phyloP scores from a whole-genome alignment of 2,329 filamentous ascomycete genomes.

The Rutstroemia sp. region DNA sequence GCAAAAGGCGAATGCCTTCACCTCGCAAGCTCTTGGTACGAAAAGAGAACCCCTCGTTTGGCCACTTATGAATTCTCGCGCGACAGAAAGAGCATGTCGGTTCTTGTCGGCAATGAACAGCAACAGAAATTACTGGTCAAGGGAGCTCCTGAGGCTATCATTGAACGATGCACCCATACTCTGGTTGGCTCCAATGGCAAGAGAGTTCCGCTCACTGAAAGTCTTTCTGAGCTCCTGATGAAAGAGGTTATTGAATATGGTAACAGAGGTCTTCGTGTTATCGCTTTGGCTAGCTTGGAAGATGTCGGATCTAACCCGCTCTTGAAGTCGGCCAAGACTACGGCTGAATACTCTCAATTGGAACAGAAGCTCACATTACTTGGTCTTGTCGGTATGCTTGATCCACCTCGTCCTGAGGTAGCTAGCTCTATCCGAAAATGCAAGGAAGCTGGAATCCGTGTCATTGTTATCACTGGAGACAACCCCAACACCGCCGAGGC shows the following conservation, averaged over 20 bases:
- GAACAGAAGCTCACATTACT: conserved; percentile 94
- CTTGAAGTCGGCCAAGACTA: conserved; percentile 68
- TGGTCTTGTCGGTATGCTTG: conserved; percentile 91
- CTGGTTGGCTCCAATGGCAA: conserved; percentile 73
- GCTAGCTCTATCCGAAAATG: conserved; percentile 80
- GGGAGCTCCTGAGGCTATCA: conserved; percentile 87
- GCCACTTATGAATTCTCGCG: conserved; percentile 95
- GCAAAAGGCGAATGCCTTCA: conserved; percentile 59
- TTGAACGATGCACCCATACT: conserved; percentile 83
- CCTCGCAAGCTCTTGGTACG: conserved; percentile 78
- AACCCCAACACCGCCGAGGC: conserved; percentile 97
- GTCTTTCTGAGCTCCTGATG: conserved; percentile 61
- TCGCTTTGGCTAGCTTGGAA: conserved; percentile 81
- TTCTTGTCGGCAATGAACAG: conserved; percentile 66
- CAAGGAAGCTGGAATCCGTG: conserved; percentile 85
- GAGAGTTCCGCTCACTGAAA: conserved; percentile 62
- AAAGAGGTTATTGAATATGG: conserved; percentile 85
- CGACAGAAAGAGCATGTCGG: conserved; percentile 99
- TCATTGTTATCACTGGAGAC: conserved; percentile 97
- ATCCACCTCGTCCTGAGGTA: conserved; percentile 91
- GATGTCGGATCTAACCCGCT: conserved; percentile 65
- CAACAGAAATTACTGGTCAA: conserved; percentile 85
- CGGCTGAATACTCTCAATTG: conserved; percentile 74
- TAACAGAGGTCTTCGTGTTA: conserved; percentile 86
- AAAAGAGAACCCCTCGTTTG: conserved; percentile 64